Base-by-base conservation (phyloP, 73 alveolate species). In the Blepharisma japonicum region DNA sequence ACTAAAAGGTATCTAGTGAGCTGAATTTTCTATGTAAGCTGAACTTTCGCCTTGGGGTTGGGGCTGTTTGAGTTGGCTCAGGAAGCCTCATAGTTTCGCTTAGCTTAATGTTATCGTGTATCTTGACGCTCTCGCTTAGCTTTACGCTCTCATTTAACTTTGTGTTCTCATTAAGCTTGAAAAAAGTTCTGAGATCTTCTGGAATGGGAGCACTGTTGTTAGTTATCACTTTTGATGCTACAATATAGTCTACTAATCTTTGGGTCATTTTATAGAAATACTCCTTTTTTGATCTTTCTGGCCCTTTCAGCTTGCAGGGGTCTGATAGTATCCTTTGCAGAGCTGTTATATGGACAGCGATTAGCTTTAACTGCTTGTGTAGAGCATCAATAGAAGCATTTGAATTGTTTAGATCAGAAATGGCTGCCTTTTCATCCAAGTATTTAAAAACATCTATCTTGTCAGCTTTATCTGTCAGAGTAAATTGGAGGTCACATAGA, bases 201-300 rank as follows among this genome's bases (percentile, higher is more conserved):
- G 74, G 74, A 3, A 61, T 25, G 14, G 74, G 74, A 39, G 38
- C 18, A 2, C 23, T 39, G 47, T 61, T 39, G 2, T 14, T 11
- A 18, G 74, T 61, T 32, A 32, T 32, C 0, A 39, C 47, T 61
- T 61, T 61, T 14, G 74, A 61, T 1, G 38, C 23, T 20, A 61
- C 74, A 18, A 61, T 39, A 25, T 18, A 61, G 47, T 61, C 23
- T 20, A 61, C 74, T 11, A 61, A 39, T 61, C 46, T 61, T 2
- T 61, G 14, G 6, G 74, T 61, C 18, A 61, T 61, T 61, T 25
- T 61, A 39, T 61, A 14, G 47, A 61, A 61, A 25, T 61, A 61
- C 4, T 61, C 74, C 4, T 39, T 61, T 61, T 61, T n/a, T 8
- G 74, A 14, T 61, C 47, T 61, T 61, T 61, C 74, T 9, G 74